Evolutionary conservation across 306 rosid genomes (phyloP), one percentile per base, ranked within the genome.

Genomic region (Vigna nakashimae): DNA sequence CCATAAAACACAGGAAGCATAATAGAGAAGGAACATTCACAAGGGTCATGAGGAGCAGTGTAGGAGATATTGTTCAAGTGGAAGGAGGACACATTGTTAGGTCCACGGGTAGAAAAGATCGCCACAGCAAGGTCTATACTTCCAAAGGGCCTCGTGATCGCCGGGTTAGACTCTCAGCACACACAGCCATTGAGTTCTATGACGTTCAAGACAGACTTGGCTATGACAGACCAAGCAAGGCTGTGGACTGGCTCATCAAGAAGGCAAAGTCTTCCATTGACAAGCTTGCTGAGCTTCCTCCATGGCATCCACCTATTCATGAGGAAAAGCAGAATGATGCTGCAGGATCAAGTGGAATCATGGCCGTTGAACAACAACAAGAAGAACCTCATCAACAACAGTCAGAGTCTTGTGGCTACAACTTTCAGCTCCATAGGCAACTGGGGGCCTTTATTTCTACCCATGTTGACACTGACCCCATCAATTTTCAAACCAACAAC

Each of bases 131-230:
- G 80, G 94, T 91, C 17, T 88, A 78, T 82, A 91, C 97, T 0
- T 85, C 94, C 0, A 91, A 90, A 87, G 97, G 97, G 5, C 91
- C 92, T 2, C 85, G 97, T 1, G 97, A 91, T 77, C 87, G 97
- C 5, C 79, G 97, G 17, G 94, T 89, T 30, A 74, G 96, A 12
- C 74, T 91, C 52, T 89, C 97, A 0, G 97, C 98, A 9, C 94
- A 90, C 84, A 94, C 97, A 3, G 96, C 98, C 50, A 91, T 94
- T 53, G 89, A 87, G 36, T 94, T 94, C 86, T 91, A 94, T 57
- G 98, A 94, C 80, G 90, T 94, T 43, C 98, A 94, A 46, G 97
- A 94, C 73, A 91, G 97, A 0, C 78, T 91, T 15, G 97, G 98
- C 69, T 94, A 89, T 60, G 97, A 94, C 68, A 78, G 96, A 8